Evolutionary conservation across 176 grass and related monocot genomes (phyloP), one percentile per base, ranked within the genome.

Genomic region (Metroxylon sagu): DNA sequence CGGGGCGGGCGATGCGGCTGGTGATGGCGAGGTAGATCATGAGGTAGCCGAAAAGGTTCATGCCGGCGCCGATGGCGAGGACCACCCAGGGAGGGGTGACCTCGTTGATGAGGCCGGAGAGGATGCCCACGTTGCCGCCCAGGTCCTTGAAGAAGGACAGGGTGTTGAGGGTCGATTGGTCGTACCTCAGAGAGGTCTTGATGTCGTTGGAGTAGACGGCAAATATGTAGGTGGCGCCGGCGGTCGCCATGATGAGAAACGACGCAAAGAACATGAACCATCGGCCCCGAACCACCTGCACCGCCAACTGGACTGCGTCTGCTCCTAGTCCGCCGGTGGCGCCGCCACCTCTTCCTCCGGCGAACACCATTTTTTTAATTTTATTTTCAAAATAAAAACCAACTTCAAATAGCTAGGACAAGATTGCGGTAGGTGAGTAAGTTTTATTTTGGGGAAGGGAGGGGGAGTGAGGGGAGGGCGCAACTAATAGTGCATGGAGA

Each of bases 61-160:
- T 80, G 77, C 6, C 81, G 48, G 85, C 81, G 61, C 81, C 85
- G 14, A 60, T 68, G 70, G 77, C 19, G 5, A 89, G 85, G 48
- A 89, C 85, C 6, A 89, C 85, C 85, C 77, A 84, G 17, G 85
- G 80, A 25, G 85, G 85, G 10, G 77, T 81, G 4, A 89, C 81
- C 80, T 89, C 85, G 66, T 89, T 84, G 85, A 89, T 84, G 57
- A 89, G 85, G 0, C 85, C 85, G 0, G 85, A 89, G n/a, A 89
- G 2, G 74, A 86, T 15, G 25, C 83, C 83, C 17, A 86, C 69
- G 77, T 86, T 86, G 50, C 69, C 60, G 49, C 83, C 83, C 4
- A 86, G 77, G 69, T 86, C 83, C 69, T 86, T 81, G 77, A 81
- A 86, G 68, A 86, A 86, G 69, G 72, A 77, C 8, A 89, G 77